Conservation (phyloP, 75 land plant species). For the Cupressus sempervirens region DNA sequence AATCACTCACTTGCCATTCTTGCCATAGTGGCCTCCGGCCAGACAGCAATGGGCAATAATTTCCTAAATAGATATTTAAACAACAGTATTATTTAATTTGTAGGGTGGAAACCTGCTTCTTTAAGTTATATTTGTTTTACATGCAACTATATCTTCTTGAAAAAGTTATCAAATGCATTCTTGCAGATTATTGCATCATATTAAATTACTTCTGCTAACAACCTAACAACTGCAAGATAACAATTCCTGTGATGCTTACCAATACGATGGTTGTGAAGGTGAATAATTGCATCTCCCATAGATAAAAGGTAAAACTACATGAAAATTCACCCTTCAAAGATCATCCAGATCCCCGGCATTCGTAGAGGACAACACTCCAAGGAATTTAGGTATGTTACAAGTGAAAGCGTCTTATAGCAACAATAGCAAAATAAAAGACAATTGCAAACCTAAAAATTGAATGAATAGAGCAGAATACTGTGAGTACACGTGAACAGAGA, state of each 20-base stretch:
- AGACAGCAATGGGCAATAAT: background rate
- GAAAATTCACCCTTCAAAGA: background rate
- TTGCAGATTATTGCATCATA: background rate
- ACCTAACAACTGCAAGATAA: background rate
- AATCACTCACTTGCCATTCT: background rate
- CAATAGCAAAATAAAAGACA: background rate
- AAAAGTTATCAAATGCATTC: background rate
- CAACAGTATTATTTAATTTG: background rate
- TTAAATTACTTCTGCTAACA: background rate
- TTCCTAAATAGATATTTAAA: background rate
- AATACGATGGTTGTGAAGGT: background rate
- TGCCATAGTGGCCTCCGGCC: background rate
- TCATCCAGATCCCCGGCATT: background rate
- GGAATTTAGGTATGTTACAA: background rate
- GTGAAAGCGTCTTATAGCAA: background rate
- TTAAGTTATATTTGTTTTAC: background rate
- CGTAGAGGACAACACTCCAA: background rate
- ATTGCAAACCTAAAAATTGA: background rate
- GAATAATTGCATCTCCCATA: background rate
- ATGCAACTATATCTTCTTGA: background rate
- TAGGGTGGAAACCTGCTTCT: background rate
- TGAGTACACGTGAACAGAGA: background rate
- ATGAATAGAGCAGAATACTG: too few species aligned
- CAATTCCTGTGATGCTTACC: background rate
- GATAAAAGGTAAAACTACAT: background rate